Evolutionary conservation across 371 early-diverging fungal genomes (phyloP).

Genomic region (Mortierella sp.): DNA sequence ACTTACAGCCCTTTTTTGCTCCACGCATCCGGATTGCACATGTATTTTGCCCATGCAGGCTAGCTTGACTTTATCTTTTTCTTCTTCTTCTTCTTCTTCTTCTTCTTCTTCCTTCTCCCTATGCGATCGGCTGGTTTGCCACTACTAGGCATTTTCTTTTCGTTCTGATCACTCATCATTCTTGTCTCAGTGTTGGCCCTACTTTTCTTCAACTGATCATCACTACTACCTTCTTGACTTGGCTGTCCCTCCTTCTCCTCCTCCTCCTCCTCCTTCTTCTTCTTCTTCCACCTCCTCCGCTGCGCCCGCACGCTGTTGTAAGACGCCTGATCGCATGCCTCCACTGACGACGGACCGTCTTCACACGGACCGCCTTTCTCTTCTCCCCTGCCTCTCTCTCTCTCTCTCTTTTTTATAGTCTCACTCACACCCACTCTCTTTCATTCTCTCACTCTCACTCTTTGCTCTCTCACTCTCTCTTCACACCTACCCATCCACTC

Average conservation of each 20-base stretch:
- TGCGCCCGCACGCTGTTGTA: neutral
- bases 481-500: neutral
- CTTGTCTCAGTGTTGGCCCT: no score
- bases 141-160: neutral
- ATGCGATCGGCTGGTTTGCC: neutral
- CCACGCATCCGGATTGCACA: no score
- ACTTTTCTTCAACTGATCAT: neutral
- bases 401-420: neutral
- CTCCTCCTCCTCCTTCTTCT: neutral
- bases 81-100: neutral
- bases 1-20: neutral
- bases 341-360: neutral
- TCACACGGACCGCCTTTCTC: constrained; percentile 5
- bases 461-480: neutral
- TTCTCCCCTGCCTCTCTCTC: neutral
- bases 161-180: neutral
- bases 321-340: neutral
- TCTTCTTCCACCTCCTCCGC: neutral
- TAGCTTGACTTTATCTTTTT: neutral
- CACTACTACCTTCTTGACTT: neutral
- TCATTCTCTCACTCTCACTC: neutral
- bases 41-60: no score
- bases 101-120: neutral
- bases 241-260: neutral
- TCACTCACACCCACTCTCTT: neutral